Base-by-base conservation (phyloP, 2,329 filamentous ascomycete species). In the Cladorrhinum sp. region DNA sequence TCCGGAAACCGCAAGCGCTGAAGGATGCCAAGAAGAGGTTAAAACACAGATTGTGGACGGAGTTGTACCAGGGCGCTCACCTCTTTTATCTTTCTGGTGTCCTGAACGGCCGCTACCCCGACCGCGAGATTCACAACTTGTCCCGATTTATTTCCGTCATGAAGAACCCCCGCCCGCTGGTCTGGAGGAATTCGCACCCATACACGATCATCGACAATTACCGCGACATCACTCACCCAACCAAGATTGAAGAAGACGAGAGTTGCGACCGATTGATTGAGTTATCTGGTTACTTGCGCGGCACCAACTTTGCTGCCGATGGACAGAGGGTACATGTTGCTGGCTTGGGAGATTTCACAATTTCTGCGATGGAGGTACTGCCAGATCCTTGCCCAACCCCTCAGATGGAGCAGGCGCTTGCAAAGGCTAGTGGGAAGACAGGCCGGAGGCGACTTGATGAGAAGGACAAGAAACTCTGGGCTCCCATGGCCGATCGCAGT, bases 401-500 rank as follows among this genome's bases (percentile, higher is more conserved):
- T 1, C 88, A 86, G 58, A 92, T 96, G 81, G 90, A 96, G 69
- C 91, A 95, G 74, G 91, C 91, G 6, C 78, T 93, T 45, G 91
- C 91, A 41, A 96, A 96, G 72, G 85, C 86, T 1, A 87, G 88
- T 0, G 93, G 93, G 2, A 96, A 96, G 74, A 87, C 87, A 32
- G 88, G 88, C 45, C 82, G 92, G 65, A 86, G 88, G 70, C 84
- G 93, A 59, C 78, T 99, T 13, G 95, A 96, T 29, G 95, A 99
- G 72, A 99, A 98, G 76, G 93, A 99, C 72, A 97, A 97, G 77
- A 86, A 96, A 68, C 79, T 99, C 4, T 96, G 97, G 75, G 96
- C 95, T 2, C 96, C 95, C 32, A 98, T 99, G 93, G 96, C 93
- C 24, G 95, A 99, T 75, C 92, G 96, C 32, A 96, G 93, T 66